Evolutionary conservation across 2,329 filamentous ascomycete genomes (phyloP), one percentile per base, ranked within the genome.

Genomic region (Neurospora sp.): DNA sequence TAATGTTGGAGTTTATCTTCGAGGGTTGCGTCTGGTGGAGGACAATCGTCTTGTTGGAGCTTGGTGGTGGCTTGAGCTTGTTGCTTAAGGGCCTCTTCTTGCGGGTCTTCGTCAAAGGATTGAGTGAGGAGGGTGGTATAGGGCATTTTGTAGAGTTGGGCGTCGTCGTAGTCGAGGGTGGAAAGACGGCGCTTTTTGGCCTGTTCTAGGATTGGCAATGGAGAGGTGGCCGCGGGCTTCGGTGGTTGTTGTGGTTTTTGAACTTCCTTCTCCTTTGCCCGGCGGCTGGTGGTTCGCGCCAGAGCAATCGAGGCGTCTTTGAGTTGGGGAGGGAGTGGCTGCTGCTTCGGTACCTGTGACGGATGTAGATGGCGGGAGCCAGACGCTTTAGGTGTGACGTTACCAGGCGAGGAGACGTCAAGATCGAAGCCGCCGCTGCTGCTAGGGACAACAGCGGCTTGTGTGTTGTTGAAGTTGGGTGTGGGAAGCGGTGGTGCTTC

Each of bases 81-180:
- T 78, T 73, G 71, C 78, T 77, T 77, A 78, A 79, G 67, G 74
- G 81, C 78, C n/a, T 80, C 80, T 68, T 82, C 82, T 66, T 84
- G 80, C 3, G 86, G 86, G 72, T 88, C 86, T 71, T 84, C 83
- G 75, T 89, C 87, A 72, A 89, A 89, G 0, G 82, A 80, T 73
- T 89, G 84, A 2, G 79, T 78, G 68, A 80, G 81, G 13, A 89
- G 79, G 38, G 85, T 81, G 2, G 80, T 73, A 76, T 84, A 89
- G 62, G 80, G 80, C 87, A 89, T 89, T 10, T 77, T 76, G 71
- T 81, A 81, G n/a, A 89, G 80, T 52, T 82, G 80, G 62, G 82
- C 82, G 75, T 89, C 87, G 71, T 88, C 85, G 73, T 89, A 89
- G 75, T 89, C 87, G 38, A 82, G 80, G 15, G 7, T 62, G 70